These are phyloP conservation scores for Pholiota conissans DNA, from an alignment of 768 basidiomycete genomes.

Conservation along the genomic window DNA sequence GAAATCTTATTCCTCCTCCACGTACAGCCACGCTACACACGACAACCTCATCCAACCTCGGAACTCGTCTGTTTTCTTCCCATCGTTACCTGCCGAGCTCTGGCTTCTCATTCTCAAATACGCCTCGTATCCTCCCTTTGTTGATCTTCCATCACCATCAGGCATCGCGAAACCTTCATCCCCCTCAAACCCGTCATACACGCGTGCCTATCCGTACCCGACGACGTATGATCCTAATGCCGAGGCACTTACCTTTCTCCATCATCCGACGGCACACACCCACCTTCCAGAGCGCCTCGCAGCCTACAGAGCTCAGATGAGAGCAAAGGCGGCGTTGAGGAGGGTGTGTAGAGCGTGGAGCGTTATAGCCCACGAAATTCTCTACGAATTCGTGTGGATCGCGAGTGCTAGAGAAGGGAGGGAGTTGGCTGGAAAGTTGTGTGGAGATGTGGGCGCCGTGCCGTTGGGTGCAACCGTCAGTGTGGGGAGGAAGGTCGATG, in stretches of 20 bases:
- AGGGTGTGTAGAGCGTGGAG: conserved; percentile 60
- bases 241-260: conserved; percentile 57
- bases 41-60: no score
- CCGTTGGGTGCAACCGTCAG: not conserved
- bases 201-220: conserved; percentile 48
- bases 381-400: conserved; percentile 76
- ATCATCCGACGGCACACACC: conserved; percentile 42
- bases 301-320: conserved; percentile 49
- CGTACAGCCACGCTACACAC: no score
- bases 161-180: conserved; percentile 63
- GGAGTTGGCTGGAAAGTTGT: conserved; percentile 21
- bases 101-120: conserved; percentile 68
- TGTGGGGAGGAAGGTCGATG: not conserved
- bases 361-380: conserved; percentile 48
- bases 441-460: conserved; percentile 16
- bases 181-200: conserved; percentile 27
- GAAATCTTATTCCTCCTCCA: no score
- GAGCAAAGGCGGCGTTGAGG: conserved; percentile 47
- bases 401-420: conserved; percentile 37
- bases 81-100: conserved; percentile 56
- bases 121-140: conserved; percentile 39
- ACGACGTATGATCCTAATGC: conserved; percentile 5
- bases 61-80: no score
- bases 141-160: conserved; percentile 6
- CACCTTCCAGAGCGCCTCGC: conserved; percentile 34